Base-by-base conservation (phyloP, 306 rosid species). In the Malus asiatica region DNA sequence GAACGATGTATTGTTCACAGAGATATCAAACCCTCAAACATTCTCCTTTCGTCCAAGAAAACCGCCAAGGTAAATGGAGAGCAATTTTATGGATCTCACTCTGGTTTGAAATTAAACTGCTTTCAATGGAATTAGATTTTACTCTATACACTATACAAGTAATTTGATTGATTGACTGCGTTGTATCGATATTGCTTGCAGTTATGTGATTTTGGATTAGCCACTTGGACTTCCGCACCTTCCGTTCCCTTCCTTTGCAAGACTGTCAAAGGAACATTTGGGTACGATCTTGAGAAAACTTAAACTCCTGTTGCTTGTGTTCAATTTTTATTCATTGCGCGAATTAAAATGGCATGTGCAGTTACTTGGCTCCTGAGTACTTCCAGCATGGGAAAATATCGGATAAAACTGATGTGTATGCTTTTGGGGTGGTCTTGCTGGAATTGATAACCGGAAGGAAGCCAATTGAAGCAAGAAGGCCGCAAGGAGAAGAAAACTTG, bases 181-280 rank as follows among this genome's bases (percentile, higher is more conserved):
- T 71, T 44, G 32, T 81, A 77, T 65, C 48, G 48, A 52, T 11
- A 22, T 38, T 51, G 59, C 20, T 76, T 82, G 72, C 86, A 93
- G 98, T 80, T 93, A 38, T 90, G 98, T 75, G 98, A 95, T 87
- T 95, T 95, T 66, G 97, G 98, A 77, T 80, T 95, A 87, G 98
- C 98, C 35, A 90, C 98, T 20, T 95, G 98, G 98, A 92, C 98
- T 83, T 82, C 97, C 78, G 97, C 98, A 40, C 98, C 98, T 63
- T 95, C 97, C 6, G 82, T 89, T 60, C 98, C 98, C 78, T 92
- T 93, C 88, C 98, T 93, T 42, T 93, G 98, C 89, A 91, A 90
- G 87, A 93, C 98, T 42, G 97, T 93, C 76, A 92, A 95, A 82
- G 98, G 98, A 86, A 95, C 98, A 85, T 95, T 95, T 77, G 98